These are phyloP conservation scores for Spinacia oleracea DNA, from an alignment of 179 eudicot species.

Conservation along the genomic window DNA sequence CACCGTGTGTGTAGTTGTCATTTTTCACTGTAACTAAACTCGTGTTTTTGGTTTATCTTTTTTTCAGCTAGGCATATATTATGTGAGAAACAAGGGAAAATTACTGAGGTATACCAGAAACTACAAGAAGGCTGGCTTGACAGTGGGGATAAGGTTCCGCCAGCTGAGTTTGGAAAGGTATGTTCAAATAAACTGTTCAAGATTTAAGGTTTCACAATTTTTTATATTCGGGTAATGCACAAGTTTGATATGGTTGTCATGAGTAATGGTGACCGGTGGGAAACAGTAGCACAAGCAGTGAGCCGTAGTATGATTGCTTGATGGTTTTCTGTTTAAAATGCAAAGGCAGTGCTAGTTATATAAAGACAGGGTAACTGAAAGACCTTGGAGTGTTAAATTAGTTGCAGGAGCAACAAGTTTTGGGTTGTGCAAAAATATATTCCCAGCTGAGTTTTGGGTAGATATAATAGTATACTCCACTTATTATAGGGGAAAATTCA, in stretches of 20 bases:
- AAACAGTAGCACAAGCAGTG: neutral
- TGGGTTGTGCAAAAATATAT: neutral
- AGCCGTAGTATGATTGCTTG: neutral
- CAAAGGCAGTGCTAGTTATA: neutral
- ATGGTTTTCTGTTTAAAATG: neutral
- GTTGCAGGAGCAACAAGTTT: neutral
- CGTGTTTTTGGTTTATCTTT: neutral
- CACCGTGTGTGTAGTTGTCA: neutral
- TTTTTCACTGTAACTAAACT: neutral
- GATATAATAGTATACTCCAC: neutral
- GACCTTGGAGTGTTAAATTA: neutral
- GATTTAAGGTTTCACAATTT: neutral
- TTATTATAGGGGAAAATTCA: neutral
- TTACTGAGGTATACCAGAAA: slow-evolving; percentile 95
- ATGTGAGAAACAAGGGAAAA: slow-evolving; percentile 97
- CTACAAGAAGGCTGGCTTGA: slow-evolving; percentile 91
- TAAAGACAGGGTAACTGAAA: neutral
- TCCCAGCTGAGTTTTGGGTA: neutral
- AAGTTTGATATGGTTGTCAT: neutral
- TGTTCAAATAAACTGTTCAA: neutral
- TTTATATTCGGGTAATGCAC: neutral
- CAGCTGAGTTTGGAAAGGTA: slow-evolving; percentile 98
- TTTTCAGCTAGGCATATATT: slow-evolving; percentile 82
- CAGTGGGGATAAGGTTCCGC: slow-evolving; percentile 94
- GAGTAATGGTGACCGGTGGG: neutral